Percentiles rank a stretch among this genome's conserved stretches.
Conservation (phyloP, 2,329 filamentous ascomycete genomes). For the Botrytis fabae region DNA sequence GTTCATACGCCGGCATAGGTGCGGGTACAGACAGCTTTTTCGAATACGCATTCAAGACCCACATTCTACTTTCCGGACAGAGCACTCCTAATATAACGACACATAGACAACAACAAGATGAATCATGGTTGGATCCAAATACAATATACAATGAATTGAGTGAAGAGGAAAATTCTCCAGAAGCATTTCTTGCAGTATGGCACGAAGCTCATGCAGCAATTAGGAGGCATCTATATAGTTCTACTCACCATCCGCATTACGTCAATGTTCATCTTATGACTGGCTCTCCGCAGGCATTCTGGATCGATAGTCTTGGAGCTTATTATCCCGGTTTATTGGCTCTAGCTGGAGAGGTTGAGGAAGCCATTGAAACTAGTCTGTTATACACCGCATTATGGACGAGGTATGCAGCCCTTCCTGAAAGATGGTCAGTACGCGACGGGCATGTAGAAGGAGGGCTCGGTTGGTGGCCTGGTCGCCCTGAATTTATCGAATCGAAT, state of each 20-base stretch:
- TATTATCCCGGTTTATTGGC: conserved; percentile 91
- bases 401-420: conserved; percentile 87
- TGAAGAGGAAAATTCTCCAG: conserved; percentile 67
- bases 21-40: conserved; percentile 98
- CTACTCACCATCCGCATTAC: conserved; percentile 85
- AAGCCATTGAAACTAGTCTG: conserved; percentile 86
- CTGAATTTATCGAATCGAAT: conserved; percentile 95
- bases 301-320: conserved; percentile 94
- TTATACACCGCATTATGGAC: conserved; percentile 94
- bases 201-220: conserved; percentile 82
- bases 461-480: conserved; percentile 91
- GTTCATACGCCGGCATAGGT: conserved; percentile 87
- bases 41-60: conserved; percentile 93
- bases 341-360: conserved; percentile 84
- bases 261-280: conserved; percentile 86
- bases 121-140: conserved; percentile 63
- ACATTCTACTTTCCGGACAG: conserved; percentile 83
- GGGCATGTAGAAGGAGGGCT: conserved; percentile 83
- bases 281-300: conserved; percentile 83
- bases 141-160: conserved; percentile 59
- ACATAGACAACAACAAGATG: conserved; percentile 27
- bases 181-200: conserved; percentile 81
- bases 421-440: conserved; percentile 87
- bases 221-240: conserved; percentile 85
- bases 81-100: conserved; percentile 53